These are phyloP conservation scores for Candida maesae DNA, from an alignment of 805 yeast species.

Conservation along the genomic window DNA sequence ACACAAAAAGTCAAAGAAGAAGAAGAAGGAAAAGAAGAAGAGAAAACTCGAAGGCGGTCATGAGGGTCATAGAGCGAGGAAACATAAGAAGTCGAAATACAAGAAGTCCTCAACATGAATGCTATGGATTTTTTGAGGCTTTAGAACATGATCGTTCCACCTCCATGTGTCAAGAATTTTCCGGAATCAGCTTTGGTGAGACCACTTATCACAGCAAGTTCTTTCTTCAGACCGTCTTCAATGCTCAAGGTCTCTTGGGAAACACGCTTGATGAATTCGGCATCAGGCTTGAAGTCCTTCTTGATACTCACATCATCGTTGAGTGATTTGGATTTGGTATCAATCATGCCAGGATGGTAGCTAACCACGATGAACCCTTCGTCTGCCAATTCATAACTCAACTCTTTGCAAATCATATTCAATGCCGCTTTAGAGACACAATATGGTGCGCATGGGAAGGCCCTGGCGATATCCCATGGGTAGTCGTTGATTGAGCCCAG, in stretches of 20 bases:
- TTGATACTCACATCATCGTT: slow-evolving; percentile 19
- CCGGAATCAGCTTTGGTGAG: slow-evolving; percentile 18
- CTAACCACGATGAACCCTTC: slow-evolving; percentile 29
- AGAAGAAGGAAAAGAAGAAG: slow-evolving; percentile 1
- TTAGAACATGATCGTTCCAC: slow-evolving; percentile 17
- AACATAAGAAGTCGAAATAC: neutral
- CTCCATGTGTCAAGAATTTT: slow-evolving; percentile 20
- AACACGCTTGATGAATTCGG: slow-evolving; percentile 8
- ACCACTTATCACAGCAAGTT: slow-evolving; percentile 15
- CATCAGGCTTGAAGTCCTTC: slow-evolving; percentile 15
- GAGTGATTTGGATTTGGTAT: slow-evolving; percentile 11
- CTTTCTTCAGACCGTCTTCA: slow-evolving; percentile 17
- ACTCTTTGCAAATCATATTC: slow-evolving; percentile 27
- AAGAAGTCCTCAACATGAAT: neutral
- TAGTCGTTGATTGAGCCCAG: slow-evolving; percentile 28
- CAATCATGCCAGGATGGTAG: slow-evolving; percentile 29
- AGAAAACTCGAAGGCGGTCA: neutral
- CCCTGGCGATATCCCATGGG: slow-evolving; percentile 13
- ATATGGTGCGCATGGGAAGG: slow-evolving; percentile 29
- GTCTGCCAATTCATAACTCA: slow-evolving; percentile 25
- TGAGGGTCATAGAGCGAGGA: neutral
- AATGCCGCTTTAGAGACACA: slow-evolving; percentile 37
- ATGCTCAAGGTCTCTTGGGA: slow-evolving; percentile 11
- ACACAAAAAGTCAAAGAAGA: too few species aligned
- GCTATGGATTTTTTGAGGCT: too few species aligned